These are phyloP conservation scores for Peltaster fructicola DNA, from an alignment of 2,329 filamentous ascomycete species.

Conservation along the genomic window DNA sequence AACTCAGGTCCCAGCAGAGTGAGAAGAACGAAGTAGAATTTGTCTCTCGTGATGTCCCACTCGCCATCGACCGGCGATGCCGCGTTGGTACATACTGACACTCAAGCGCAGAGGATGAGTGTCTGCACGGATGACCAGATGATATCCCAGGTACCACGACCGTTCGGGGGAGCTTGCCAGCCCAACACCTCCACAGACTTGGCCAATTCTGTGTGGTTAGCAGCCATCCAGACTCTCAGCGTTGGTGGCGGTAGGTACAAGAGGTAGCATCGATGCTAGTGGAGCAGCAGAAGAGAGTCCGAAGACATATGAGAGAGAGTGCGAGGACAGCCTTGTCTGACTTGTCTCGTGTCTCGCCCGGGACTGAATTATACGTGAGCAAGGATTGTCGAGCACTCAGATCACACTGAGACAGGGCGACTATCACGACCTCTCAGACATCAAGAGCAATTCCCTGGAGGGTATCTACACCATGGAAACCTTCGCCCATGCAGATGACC, in stretches of 20 bases:
- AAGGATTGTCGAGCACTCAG: too few species aligned
- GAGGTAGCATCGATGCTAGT: too few species aligned
- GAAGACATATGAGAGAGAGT: too few species aligned
- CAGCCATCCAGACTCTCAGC: too few species aligned
- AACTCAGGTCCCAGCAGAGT: conserved; percentile 1
- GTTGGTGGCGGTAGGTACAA: too few species aligned
- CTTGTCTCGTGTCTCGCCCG: too few species aligned
- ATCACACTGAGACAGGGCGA: conserved; percentile 28
- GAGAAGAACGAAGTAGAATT: conserved; percentile 1
- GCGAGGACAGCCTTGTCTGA: too few species aligned
- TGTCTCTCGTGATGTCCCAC: conserved; percentile 1
- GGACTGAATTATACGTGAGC: too few species aligned
- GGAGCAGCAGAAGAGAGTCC: too few species aligned
- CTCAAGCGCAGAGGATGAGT: conserved; percentile 1
- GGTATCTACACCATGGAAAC: conserved; percentile 41
- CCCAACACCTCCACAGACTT: neutral
- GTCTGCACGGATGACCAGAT: conserved; percentile 1
- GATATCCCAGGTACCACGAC: conserved; percentile 1
- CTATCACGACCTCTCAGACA: conserved; percentile 32
- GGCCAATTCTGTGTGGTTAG: neutral
- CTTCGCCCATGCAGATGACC: conserved; percentile 30
- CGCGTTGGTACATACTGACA: neutral
- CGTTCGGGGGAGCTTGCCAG: conserved; percentile 1
- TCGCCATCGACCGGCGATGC: conserved; percentile 1
- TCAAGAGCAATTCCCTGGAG: conserved; percentile 26